A percentile compares a stretch with the other conserved stretches of the same genome.
Evolutionary conservation across 345 rosid species (phyloP).

Genomic region (Syzygium aqueum): DNA sequence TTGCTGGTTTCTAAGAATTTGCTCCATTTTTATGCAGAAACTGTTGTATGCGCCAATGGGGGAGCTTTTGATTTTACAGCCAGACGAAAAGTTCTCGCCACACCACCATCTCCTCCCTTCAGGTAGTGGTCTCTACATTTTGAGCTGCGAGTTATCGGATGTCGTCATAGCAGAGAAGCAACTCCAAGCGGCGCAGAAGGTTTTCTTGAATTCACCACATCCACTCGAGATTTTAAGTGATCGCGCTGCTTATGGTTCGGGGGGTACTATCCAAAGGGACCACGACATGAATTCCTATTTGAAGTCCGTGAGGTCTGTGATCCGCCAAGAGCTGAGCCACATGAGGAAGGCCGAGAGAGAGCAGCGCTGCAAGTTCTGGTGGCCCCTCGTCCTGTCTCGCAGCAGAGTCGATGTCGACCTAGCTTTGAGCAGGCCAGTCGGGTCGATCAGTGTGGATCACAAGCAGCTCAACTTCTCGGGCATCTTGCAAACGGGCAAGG

Average conservation of each 20-base stretch:
- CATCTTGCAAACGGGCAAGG: conserved; percentile 51
- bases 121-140: conserved; percentile 75
- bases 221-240: conserved; percentile 93
- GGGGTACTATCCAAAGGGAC: conserved; percentile 78
- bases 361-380: conserved; percentile 53
- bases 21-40: conserved; percentile 36
- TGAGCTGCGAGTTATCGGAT: conserved; percentile 34
- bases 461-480: conserved; percentile 46
- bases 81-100: conserved; percentile 82
- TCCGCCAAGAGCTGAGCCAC: conserved; percentile 58
- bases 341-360: conserved; percentile 53
- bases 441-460: conserved; percentile 11
- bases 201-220: conserved; percentile 92
- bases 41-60: conserved; percentile 86
- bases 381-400: conserved; percentile 38
- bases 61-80: conserved; percentile 85
- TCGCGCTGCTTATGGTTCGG: conserved; percentile 73
- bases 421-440: conserved; percentile 22
- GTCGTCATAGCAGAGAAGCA: conserved; percentile 39
- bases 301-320: conserved; percentile 48
- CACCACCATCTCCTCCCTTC: conserved; percentile 84
- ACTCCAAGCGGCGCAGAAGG: conserved; percentile 55
- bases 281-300: conserved; percentile 91
- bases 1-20: background rate
- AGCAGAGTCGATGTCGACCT: conserved; percentile 14